Base-by-base conservation (phyloP, 768 basidiomycete species). In the Leccinum fibrillosum region DNA sequence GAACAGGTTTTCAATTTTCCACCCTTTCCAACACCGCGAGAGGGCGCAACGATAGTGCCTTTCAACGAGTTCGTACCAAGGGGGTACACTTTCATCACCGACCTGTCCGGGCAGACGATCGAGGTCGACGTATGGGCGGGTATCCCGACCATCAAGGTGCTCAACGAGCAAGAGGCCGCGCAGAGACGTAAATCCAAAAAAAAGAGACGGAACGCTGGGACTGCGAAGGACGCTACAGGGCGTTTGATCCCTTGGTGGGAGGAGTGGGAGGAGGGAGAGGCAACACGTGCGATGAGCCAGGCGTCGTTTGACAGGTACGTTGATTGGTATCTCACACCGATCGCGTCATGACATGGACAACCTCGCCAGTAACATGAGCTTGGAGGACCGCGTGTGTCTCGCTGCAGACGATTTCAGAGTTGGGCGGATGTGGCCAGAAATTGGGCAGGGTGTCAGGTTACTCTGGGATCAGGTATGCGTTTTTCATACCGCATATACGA, bases 1-100 rank as follows among this genome's bases (percentile, higher is more conserved):
- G 54, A 56, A 1, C 21, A 49, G 3, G 0, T 44, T 25, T 49
- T 44, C 13, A 48, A 3, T 12, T 83, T 82, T 56, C 82, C 82
- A 2, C 82, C 82, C 0, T 84, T 83, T 62, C 82, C 83, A 7
- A 15, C 47, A 2, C 49, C 61, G 0, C 80, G 81, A 0, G 63
- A 66, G 5, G 81, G 78, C 17, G 75, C 77, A 21, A 59, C 58
- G 28, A 74, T 84, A 58, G 66, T 76, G 37, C 73, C 80, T 0
- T 84, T 83, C 67, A 67, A 70, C 44, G 67, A 74, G 26, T 85
- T 78, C 61, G 67, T 3, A 0, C 69, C 72, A 0, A 52, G 15
- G 8, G 71, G 71, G 52, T 72, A 72, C 54, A 60, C 42, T n/a
- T 32, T 26, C 26, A 13, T 56, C 21, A 39, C 8, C 1, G 55